Base-by-base conservation (phyloP, 768 basidiomycete species). In the Dioszegia hungarica region DNA sequence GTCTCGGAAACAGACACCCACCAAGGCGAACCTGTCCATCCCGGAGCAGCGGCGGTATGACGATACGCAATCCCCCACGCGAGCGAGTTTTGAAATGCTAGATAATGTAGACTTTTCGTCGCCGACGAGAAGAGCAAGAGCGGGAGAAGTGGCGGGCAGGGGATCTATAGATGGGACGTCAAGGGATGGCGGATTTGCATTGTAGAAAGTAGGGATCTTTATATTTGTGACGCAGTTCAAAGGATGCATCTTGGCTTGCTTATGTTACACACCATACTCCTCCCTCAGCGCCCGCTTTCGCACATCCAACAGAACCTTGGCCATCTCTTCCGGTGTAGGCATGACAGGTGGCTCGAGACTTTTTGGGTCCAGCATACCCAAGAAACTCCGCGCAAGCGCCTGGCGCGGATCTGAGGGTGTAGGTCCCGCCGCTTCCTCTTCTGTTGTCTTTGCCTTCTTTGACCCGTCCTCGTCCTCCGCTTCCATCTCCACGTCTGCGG, bases 241-340 rank as follows among this genome's bases (percentile, higher is more conserved):
- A n/a, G n/a, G 41, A 43, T 43, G 41, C 41, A 43, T 43, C 41
- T 43, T 5, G 8, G 31, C 39, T 20, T 19, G 19, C 11, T 43
- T 20, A 20, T 19, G 19, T 36, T 54, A 54, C 3, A 81, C 79
- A n/a, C 83, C 85, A 63, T 86, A 86, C 73, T 95, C 90, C 66
- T 89, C 86, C 54, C 90, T 83, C 40, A 94, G 75, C 20, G 86
- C 86, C 77, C 85, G 82, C 78, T 94, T 93, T 70, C 87, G 81
- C 60, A 91, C 78, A 25, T 81, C 82, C 55, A 95, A 80, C 52
- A 95, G 73, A 10, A 88, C 82, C 20, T 76, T 73, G 71, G 89
- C 89, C 87, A 90, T 86, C 75, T 93, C 88, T 43, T 83, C 82
- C 54, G 82, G 80, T 0, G 83, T 84, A 1, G 89, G 88, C 76